Percentiles rank a stretch among this genome's conserved stretches.
Evolutionary conservation across 129 eudicot species (phyloP).

Genomic region (Solidago caesia): DNA sequence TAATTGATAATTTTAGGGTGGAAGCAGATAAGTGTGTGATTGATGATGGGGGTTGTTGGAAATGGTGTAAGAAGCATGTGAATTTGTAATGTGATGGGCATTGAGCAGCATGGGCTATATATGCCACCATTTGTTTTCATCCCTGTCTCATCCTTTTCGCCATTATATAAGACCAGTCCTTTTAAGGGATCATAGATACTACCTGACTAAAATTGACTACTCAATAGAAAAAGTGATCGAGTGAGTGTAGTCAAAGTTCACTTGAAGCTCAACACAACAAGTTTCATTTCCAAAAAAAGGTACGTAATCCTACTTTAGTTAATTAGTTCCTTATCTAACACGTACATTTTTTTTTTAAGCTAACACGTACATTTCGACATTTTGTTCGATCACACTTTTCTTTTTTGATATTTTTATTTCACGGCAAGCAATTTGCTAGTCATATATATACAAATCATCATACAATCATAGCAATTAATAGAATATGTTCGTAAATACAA

Average conservation of each 20-base stretch:
- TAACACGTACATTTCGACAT: not conserved
- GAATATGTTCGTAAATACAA: too few relatives aligned
- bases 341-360: too few relatives aligned
- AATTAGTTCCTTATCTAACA: not conserved
- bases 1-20: slow-evolving; percentile 12
- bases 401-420: too few relatives aligned
- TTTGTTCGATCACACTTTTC: not conserved
- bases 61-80: slow-evolving; percentile 40
- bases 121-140: slow-evolving; percentile 24
- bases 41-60: slow-evolving; percentile 31
- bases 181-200: slow-evolving; percentile 19
- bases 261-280: not conserved
- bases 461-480: too few relatives aligned
- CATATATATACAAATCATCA: too few relatives aligned
- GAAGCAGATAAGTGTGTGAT: slow-evolving; percentile 32
- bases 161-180: slow-evolving; percentile 2
- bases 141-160: slow-evolving; percentile 26
- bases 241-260: slow-evolving; percentile 3
- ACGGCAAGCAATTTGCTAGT: too few relatives aligned
- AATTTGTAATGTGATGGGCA: slow-evolving; percentile 32
- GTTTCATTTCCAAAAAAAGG: slow-evolving; percentile 10
- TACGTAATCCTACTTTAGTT: not conserved
- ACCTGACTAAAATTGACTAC: slow-evolving; percentile 33
- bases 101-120: slow-evolving; percentile 13
- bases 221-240: not conserved